Base-by-base conservation (phyloP, 2,329 filamentous ascomycete species). In the Mariannaea elegans region DNA sequence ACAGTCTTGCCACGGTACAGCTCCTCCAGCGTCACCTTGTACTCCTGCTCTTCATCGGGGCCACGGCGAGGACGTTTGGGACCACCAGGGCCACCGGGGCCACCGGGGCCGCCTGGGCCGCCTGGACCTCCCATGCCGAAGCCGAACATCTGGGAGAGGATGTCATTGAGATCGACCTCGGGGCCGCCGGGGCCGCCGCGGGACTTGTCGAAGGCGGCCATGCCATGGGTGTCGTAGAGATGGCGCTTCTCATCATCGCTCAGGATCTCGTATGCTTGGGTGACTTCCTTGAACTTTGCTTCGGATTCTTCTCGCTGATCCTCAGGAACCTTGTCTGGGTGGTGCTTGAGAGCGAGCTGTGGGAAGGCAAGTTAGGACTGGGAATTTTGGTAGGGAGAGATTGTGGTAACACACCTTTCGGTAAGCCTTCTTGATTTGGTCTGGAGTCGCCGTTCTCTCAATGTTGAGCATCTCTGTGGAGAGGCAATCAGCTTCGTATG, bases 1-100 rank as follows among this genome's bases (percentile, higher is more conserved):
- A 97, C 95, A 1, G 95, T 97, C 84, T 98, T 97, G 71, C 95
- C 95, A 80, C 97, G 97, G 85, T 98, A 99, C 29, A 99, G 84
- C 77, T 99, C 95, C 76, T 98, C 95, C 60, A 99, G 80, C 2
- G 88, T 91, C 58, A 98, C 92, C 75, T 93, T 89, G 79, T 99
- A 98, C 70, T 92, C 87, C 71, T 97, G 92, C 75, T 97, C 90
- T 76, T 97, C 94, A 67, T 94, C 89, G 52, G 86, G 87, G 44
- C 94, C 93, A 70, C 88, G 90, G 60, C 89, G 83, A 21, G 89
- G 88, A 66, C 84, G 82, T 65, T 81, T 82, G 10, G 87, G 86
- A 3, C 84, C 82, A 31, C 81, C 82, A n/a, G 77, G 75, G 62
- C 82, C 82, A 7, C 81, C 81, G 10, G 77, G 78, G 70, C 81